These are phyloP conservation scores for Phaeoacremonium minimum DNA, from an alignment of 2,329 filamentous ascomycete species.

Conservation along the genomic window DNA sequence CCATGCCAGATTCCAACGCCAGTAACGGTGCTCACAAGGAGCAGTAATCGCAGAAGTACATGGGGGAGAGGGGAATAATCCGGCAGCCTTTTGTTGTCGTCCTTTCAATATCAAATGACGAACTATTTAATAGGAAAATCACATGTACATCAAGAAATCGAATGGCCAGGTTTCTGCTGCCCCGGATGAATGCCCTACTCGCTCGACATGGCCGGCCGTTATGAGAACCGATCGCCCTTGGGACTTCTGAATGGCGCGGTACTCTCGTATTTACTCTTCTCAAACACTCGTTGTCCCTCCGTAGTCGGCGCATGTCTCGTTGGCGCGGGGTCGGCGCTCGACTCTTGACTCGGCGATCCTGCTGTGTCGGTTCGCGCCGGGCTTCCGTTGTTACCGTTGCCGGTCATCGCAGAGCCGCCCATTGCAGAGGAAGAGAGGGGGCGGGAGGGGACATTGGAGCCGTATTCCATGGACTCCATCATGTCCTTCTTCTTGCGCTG, in stretches of 20 bases:
- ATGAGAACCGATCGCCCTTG: constrained; percentile 84
- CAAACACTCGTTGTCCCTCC: constrained; percentile 59
- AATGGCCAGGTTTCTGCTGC: no score
- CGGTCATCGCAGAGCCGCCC: constrained; percentile 24
- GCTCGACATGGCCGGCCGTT: constrained; percentile 10
- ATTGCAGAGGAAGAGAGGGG: constrained; percentile 28
- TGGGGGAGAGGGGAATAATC: no score
- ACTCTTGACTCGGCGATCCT: constrained; percentile 67
- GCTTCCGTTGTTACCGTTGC: constrained; percentile 31
- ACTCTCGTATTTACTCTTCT: constrained; percentile 91
- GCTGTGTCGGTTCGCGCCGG: constrained; percentile 55
- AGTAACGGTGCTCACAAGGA: no score
- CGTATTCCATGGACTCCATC: constrained; percentile 50
- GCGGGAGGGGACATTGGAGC: constrained; percentile 27
- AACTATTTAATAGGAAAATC: no score
- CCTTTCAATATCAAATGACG: no score
- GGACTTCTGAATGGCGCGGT: constrained; percentile 67
- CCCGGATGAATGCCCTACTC: background rate
- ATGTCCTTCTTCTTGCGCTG: constrained; percentile 59
- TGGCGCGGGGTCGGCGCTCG: constrained; percentile 75
- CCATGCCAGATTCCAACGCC: no score
- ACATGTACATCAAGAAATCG: no score
- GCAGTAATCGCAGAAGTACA: no score
- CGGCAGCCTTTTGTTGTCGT: no score
- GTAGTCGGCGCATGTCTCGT: constrained; percentile 75